A percentile compares a stretch with the other conserved stretches of the same genome.
phyloP scores from a whole-genome alignment of 106 monocot species.

The Apostasia shenzhenica region DNA sequence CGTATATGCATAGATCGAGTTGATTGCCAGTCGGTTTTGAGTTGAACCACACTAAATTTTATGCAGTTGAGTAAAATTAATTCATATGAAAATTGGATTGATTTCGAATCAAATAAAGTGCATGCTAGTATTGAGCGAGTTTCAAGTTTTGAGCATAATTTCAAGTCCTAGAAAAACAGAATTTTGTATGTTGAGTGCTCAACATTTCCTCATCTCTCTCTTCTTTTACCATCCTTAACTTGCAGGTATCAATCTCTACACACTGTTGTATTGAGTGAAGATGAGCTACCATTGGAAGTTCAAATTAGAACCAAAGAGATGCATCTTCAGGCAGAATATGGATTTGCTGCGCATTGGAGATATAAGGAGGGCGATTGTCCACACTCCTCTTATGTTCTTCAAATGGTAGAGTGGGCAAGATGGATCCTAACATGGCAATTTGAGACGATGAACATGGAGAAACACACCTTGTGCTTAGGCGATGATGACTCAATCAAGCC shows the following conservation, averaged over 20 bases:
- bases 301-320: constrained; percentile 93
- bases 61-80: no score
- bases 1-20: no score
- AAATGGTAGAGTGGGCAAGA: constrained; percentile 90
- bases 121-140: no score
- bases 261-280: constrained; percentile 62
- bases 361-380: constrained; percentile 66
- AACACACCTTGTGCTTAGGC: constrained; percentile 9
- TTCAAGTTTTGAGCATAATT: no score
- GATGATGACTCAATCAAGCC: constrained; percentile 23
- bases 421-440: constrained; percentile 80
- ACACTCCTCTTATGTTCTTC: constrained; percentile 52
- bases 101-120: no score
- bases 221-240: neutral
- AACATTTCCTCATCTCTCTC: neutral
- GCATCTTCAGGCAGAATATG: constrained; percentile 86
- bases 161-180: no score
- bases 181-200: no score
- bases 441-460: constrained; percentile 39
- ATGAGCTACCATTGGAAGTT: constrained; percentile 60
- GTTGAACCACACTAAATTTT: no score
- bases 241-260: constrained; percentile 87
- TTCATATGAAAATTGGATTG: no score
- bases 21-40: no score
- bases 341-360: constrained; percentile 90